Evolutionary conservation across 805 yeast genomes (phyloP), one percentile per base, ranked within the genome.

Genomic region (Spathaspora gorwiae): DNA sequence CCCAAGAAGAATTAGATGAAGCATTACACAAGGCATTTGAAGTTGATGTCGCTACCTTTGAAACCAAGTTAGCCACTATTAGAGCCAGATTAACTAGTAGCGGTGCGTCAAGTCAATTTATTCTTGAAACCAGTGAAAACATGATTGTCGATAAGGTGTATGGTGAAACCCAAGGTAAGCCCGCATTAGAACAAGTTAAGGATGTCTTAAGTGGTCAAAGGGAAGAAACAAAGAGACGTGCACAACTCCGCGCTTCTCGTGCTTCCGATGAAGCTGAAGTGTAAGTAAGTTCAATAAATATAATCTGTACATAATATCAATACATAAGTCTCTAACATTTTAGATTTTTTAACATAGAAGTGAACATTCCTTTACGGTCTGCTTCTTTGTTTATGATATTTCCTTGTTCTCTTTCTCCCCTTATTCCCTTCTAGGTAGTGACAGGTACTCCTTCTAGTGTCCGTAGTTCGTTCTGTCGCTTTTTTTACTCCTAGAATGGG

Each of bases 11-110:
- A 61, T 72, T 86, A 48, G 78, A 75, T 37, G 67, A 63, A 15
- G 79, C 83, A 43, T 78, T 86, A 37, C 78, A 75, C 40, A 71
- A 71, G 44, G 83, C 88, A 40, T 79, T 83, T 53, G 75, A 73
- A 52, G 63, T 66, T 46, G 61, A 62, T 29, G 57, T 57, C 19
- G 52, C 65, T 45, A 65, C 61, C 36, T 70, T 66, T 45, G 73
- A 67, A 46, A 51, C 57, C 40, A 56, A 61, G 32, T 66, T 63
- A 52, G 51, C 63, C 37, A 55, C 61, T 41, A 60, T 69, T 35
- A 69, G 62, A 48, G 61, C 66, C 49, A 70, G 66, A 57, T 59
- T 70, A 42, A 55, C 58, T 9, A 67, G 71, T 8, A 53, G 53
- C 39, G 54, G 59, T 26, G 6, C 29, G 30, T 14, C 58, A 59